Evolutionary conservation across 2,329 filamentous ascomycete species (phyloP).

Genomic region (Immersiporthe knoxdaviesiana): DNA sequence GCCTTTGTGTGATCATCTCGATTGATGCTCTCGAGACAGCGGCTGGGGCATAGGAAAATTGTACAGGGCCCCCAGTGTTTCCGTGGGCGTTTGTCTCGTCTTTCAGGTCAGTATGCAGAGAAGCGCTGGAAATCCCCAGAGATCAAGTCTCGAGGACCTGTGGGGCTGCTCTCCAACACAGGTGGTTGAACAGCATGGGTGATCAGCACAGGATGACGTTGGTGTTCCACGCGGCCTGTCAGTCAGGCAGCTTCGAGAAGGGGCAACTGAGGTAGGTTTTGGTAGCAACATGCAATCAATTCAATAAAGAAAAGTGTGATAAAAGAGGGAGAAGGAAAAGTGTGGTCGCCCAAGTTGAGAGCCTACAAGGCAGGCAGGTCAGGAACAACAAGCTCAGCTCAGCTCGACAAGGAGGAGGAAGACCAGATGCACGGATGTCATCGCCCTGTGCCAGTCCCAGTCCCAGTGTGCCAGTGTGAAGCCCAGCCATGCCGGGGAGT

Average conservation of each 20-base stretch:
- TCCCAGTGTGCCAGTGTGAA: background rate
- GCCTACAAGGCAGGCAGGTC: background rate
- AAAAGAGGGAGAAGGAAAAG: background rate
- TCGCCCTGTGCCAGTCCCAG: background rate
- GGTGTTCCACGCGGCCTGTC: conserved; percentile 7
- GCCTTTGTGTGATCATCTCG: conserved; percentile 49
- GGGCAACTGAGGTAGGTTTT: background rate
- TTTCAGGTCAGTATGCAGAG: background rate
- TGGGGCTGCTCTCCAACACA: background rate
- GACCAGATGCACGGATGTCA: conserved; percentile 4
- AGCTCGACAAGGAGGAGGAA: background rate
- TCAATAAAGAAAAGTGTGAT: background rate
- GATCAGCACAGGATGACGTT: background rate
- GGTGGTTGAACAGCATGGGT: background rate
- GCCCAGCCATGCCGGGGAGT: background rate
- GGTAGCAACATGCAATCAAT: conserved; percentile 2
- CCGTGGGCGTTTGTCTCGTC: background rate
- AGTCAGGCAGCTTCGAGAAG: background rate
- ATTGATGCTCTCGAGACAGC: conserved; percentile 21
- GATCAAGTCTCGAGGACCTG: no score
- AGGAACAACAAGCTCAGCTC: background rate
- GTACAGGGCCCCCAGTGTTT: background rate
- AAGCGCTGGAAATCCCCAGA: background rate
- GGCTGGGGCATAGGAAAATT: conserved; percentile 9
- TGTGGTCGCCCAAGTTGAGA: background rate